A percentile compares a stretch with the other conserved stretches of the same genome.
phyloP scores from a whole-genome alignment of 768 basidiomycete species.

The Lactarius quietus region DNA sequence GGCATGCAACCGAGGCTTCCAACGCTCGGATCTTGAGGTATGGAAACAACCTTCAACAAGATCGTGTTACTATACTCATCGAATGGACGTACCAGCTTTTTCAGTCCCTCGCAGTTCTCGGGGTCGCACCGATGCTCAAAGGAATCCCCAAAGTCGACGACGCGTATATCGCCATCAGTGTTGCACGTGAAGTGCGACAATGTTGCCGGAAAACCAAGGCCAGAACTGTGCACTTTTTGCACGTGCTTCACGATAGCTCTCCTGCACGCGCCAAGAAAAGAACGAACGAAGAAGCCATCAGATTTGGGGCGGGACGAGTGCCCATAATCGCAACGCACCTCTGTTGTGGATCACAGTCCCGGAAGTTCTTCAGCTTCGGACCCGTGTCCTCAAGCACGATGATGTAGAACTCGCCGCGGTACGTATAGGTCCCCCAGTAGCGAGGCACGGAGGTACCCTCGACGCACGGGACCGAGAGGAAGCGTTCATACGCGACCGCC shows the following conservation, averaged over 20 bases:
- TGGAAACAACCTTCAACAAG: not conserved
- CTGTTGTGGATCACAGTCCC: conserved; percentile 5
- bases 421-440: conserved; percentile 18
- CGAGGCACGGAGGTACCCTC: conserved; percentile 13
- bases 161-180: not conserved
- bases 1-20: not conserved
- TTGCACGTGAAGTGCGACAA: conserved; percentile 10
- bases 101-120: conserved; percentile 8
- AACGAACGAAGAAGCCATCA: not conserved
- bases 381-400: conserved; percentile 15
- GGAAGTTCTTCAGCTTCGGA: conserved; percentile 12
- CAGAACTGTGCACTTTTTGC: conserved; percentile 1
- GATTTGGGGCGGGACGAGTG: not conserved
- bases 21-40: not conserved
- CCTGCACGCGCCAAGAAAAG: not conserved
- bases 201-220: conserved; percentile 11
- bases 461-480: conserved; percentile 3
- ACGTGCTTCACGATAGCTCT: not conserved
- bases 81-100: conserved; percentile 8
- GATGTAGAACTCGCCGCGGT: conserved; percentile 19
- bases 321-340: conserved; percentile 8
- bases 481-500: conserved; percentile 10
- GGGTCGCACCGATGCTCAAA: conserved; percentile 14
- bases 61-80: not conserved
- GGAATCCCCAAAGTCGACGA: conserved; percentile 16